Evolutionary conservation across 208 protist genomes (phyloP), one percentile per base, ranked within the genome.

Genomic region (Angomonas desouzai): DNA sequence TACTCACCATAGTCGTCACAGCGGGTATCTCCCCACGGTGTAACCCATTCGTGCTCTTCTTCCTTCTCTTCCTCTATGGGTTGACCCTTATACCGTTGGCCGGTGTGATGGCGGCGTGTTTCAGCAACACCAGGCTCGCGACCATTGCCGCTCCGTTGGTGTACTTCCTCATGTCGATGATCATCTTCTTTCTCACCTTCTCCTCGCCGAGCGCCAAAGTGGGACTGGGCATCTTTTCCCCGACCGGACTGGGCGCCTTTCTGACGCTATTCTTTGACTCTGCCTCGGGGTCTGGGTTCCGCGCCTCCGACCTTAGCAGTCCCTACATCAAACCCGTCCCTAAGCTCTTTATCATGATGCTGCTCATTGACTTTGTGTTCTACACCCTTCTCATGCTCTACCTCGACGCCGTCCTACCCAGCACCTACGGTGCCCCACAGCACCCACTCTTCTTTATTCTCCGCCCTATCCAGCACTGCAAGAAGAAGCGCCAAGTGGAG

Each of bases 371-470:
- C 55, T 76, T 79, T 48, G 59, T 86, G 28, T 11, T 87, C 16
- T 88, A 89, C 61, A 64, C 74, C 40, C 18, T 88, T 7, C 74
- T 92, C 18, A 77, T 79, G 68, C n/a, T 81, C 23, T 92, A 89
- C 59, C 55, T 85, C 1, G 85, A 92, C 34, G 60, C 58, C 3
- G 79, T 89, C 28, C 40, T 89, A 36, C 81, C 80, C 13, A 72
- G 59, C 53, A 69, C 72, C 34, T 85, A 68, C 66, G 85, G 85
- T 23, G 71, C 72, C 4, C 64, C 70, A n/a, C 70, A 63, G 45
- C 85, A 83, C 68, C 81, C 78, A 28, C 72, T 85, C 3, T 87
- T 92, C 70, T 89, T 82, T 62, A 74, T 84, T 48, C 0, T 81
- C 16, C 60, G 78, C 25, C 79, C 83, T 1, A 55, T 78, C 3